phyloP scores from a whole-genome alignment of 768 basidiomycete genomes.

The Leccinum arenicola region DNA sequence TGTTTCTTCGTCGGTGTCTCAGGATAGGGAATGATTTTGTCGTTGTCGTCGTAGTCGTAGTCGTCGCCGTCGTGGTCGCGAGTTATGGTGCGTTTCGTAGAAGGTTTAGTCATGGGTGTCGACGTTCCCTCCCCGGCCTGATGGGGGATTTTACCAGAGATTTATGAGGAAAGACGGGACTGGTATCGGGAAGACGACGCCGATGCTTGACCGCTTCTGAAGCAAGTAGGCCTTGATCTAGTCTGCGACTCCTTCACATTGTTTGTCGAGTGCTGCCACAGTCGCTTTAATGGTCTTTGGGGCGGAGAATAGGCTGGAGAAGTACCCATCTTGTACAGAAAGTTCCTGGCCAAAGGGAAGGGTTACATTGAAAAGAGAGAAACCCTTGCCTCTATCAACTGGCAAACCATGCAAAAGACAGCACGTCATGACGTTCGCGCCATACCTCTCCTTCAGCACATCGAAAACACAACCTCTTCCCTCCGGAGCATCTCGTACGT shows the following conservation, averaged over 20 bases:
- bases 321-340: constrained; percentile 18
- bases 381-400: constrained; percentile 34
- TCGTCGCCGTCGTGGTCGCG: constrained; percentile 16
- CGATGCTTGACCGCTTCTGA: background rate
- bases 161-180: constrained; percentile 7
- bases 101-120: constrained; percentile 15
- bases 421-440: constrained; percentile 30
- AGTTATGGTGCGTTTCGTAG: constrained; percentile 32
- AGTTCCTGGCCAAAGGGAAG: background rate
- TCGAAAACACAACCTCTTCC: background rate
- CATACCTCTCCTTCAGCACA: constrained; percentile 20
- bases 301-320: constrained; percentile 19
- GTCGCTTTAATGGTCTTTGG: constrained; percentile 21
- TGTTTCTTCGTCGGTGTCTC: constrained; percentile 44
- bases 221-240: constrained; percentile 19
- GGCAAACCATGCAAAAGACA: constrained; percentile 47
- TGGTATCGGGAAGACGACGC: background rate
- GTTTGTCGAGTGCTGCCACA: constrained; percentile 19
- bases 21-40: constrained; percentile 25
- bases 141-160: constrained; percentile 11
- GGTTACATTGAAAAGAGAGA: background rate
- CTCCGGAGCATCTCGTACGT: too few relatives aligned
- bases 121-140: constrained; percentile 9
- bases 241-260: constrained; percentile 23
- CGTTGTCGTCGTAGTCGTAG: too few relatives aligned